Conservation (phyloP, 2,329 filamentous ascomycete species). For the Gnomoniopsis sp. region DNA sequence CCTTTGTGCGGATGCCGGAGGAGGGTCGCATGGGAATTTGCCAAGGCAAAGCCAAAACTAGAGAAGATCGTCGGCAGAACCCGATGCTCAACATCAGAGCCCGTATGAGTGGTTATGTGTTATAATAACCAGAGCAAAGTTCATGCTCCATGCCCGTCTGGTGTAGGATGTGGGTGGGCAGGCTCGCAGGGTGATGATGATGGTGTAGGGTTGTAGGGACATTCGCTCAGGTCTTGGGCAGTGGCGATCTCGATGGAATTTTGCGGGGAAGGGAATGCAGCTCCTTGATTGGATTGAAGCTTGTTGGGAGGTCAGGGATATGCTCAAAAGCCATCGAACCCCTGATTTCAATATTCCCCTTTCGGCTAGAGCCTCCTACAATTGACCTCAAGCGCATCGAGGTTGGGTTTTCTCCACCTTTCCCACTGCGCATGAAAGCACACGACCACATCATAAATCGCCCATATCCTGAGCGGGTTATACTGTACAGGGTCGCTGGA, state of each 20-base stretch:
- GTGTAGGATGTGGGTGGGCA: neutral
- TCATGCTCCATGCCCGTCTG: neutral
- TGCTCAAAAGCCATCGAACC: neutral
- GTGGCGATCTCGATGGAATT: constrained; percentile 10
- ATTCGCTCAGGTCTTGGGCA: neutral
- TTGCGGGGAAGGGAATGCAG: constrained; percentile 1
- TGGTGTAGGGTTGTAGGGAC: constrained; percentile 1
- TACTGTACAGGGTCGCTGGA: no score
- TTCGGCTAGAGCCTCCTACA: no score
- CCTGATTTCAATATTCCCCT: neutral
- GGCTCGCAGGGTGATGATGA: no score
- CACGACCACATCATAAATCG: no score
- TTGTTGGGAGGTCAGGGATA: neutral
- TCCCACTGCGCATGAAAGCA: no score
- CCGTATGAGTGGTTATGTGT: no score
- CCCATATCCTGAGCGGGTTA: no score
- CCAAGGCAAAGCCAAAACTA: neutral
- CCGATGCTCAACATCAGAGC: no score
- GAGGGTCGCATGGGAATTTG: neutral
- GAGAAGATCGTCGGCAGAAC: no score
- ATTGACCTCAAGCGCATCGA: no score
- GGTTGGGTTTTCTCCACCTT: no score
- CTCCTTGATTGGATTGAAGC: neutral
- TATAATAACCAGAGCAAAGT: no score
- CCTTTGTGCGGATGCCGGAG: neutral